Evolutionary conservation across 2,329 filamentous ascomycete genomes (phyloP), one percentile per base, ranked within the genome.

Genomic region (Fusarium torreyae): DNA sequence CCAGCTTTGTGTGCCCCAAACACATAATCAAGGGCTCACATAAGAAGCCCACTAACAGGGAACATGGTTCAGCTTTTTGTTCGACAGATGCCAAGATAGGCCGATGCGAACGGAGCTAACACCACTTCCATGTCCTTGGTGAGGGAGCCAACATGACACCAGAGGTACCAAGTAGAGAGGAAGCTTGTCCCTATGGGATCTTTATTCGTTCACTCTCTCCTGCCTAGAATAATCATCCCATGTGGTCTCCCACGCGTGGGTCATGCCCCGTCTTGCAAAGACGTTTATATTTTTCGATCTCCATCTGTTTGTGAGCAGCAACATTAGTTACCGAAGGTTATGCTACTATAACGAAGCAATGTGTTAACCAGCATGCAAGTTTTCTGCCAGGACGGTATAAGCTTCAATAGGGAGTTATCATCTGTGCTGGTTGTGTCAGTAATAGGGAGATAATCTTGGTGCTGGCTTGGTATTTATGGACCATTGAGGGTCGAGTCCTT

Each of bases 71-170:
- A 45, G 38, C 43, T 22, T 52, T 15, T 36, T 61, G 42, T 18
- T 54, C 34, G 45, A 66, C 57, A 69, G 49, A 60, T 69, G 55
- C 42, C 54, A 66, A 69, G 51, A 45, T 50, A 39, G 42, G 42
- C 46, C 55, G 38, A 61, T 45, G 31, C 46, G 26, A 43, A 56
- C 28, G 54, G 66, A 39, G 58, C 64, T 46, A 67, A 51, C 46
- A 58, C 45, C 40, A n/a, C 45, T 45, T 43, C 50, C 52, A 65
- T 51, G 52, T 43, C 60, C 49, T 63, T 40, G 43, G 39, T 46
- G 31, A 63, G 17, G 33, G 46, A 60, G 33, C 39, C 45, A 62
- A 53, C 56, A 62, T 62, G 58, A 57, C 61, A 60, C 54, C 54
- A 60, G 43, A 60, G 43, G 31, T 38, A 49, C 60, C 34, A 11